Evolutionary conservation across 164 flowering plant species (phyloP).

Genomic region (Warburgia ugandensis): DNA sequence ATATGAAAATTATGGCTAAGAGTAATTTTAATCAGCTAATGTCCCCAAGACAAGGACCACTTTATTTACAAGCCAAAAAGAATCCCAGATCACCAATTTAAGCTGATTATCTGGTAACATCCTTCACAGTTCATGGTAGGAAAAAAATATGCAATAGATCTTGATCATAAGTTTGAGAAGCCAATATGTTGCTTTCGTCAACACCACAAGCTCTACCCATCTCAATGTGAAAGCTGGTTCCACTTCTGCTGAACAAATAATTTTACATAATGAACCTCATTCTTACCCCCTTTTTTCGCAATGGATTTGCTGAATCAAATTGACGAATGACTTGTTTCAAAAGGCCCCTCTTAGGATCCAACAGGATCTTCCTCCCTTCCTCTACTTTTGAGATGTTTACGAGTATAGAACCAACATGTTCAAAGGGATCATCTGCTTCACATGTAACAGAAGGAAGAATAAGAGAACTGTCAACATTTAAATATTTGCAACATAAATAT

Average conservation of each 20-base stretch:
- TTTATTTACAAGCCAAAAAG: too few relatives aligned
- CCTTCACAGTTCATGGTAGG: too few relatives aligned
- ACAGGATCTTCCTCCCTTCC: conserved; percentile 62
- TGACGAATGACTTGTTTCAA: conserved; percentile 82
- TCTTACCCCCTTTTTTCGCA: conserved; percentile 88
- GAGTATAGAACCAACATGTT: conserved; percentile 85
- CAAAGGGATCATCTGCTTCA: conserved; percentile 75
- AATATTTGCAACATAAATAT: not conserved
- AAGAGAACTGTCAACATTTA: not conserved
- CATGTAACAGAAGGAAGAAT: conserved; percentile 9
- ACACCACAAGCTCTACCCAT: too few relatives aligned
- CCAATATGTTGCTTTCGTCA: not conserved
- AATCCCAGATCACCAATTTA: too few relatives aligned
- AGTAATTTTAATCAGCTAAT: too few relatives aligned
- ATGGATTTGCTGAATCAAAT: conserved; percentile 61
- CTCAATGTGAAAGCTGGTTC: too few relatives aligned
- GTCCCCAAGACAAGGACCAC: too few relatives aligned
- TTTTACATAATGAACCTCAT: not conserved
- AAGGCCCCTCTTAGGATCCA: conserved; percentile 78
- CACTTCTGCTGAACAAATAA: too few relatives aligned
- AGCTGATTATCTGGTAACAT: too few relatives aligned
- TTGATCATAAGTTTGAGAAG: too few relatives aligned
- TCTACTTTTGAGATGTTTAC: conserved; percentile 73
- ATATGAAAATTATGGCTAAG: too few relatives aligned
- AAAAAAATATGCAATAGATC: too few relatives aligned